Evolutionary conservation across 1,284 basidiomycete genomes (phyloP).

Genomic region (Mycosarcoma maydis): DNA sequence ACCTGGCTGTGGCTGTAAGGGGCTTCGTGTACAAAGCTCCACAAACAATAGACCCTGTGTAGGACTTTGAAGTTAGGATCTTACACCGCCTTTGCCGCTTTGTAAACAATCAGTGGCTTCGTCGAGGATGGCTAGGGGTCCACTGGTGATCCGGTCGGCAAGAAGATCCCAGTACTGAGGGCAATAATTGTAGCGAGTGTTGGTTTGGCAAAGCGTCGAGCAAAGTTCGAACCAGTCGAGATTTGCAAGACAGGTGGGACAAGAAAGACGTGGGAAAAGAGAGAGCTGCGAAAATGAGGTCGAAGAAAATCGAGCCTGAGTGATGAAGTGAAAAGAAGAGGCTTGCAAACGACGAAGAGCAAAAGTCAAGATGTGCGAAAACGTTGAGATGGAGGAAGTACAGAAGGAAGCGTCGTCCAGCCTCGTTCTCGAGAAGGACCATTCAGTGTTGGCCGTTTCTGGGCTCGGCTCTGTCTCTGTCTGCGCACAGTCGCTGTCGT

Average conservation of each 20-base stretch:
- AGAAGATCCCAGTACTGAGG: slow-evolving; percentile 1
- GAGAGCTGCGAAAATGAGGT: slow-evolving; percentile 10
- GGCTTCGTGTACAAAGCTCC: slow-evolving; percentile 17
- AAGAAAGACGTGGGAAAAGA: slow-evolving; percentile 15
- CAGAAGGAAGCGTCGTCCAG: slow-evolving; percentile 9
- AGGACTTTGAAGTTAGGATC: slow-evolving; percentile 3
- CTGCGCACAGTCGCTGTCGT: no score
- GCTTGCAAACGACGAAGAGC: slow-evolving; percentile 31
- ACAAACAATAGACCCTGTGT: slow-evolving; percentile 15
- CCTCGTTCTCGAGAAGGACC: not conserved
- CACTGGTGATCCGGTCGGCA: slow-evolving; percentile 12
- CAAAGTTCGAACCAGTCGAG: slow-evolving; percentile 36
- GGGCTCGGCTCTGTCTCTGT: not conserved
- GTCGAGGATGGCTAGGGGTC: no score
- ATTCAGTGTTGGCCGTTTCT: not conserved
- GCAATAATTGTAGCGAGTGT: not conserved
- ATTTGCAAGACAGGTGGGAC: not conserved
- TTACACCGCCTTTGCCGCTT: not conserved
- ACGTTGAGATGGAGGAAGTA: slow-evolving; percentile 39
- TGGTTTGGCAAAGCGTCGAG: slow-evolving; percentile 11
- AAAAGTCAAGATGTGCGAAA: slow-evolving; percentile 31
- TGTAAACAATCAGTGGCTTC: no score
- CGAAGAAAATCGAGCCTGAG: slow-evolving; percentile 13
- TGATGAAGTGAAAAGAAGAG: slow-evolving; percentile 21
- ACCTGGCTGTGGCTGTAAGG: slow-evolving; percentile 16